Evolutionary conservation across 257 asterid species (phyloP), one percentile per base, ranked within the genome.

Genomic region (Catharanthus roseus): DNA sequence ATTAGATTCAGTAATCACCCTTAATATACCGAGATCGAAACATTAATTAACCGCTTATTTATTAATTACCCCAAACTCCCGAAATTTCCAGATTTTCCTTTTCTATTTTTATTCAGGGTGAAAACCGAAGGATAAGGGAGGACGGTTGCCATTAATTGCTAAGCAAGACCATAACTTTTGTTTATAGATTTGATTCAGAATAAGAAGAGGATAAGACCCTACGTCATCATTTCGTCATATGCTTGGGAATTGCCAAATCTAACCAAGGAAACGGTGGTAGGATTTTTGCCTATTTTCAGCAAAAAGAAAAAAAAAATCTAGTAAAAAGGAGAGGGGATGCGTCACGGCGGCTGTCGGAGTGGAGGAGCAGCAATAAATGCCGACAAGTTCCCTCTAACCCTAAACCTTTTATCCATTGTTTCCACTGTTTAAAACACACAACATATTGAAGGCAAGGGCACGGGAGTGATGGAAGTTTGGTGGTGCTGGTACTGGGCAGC

Each of bases 341-440:
- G 75, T 63, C 50, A 69, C 1, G 36, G 29, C 28, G 75, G 82
- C 60, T n/a, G 77, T 73, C 61, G 77, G 42, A 29, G 78, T 72
- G 69, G 44, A 47, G 69, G 29, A 68, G 82, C 74, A 26, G 72
- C 74, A 71, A 73, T 65, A 69, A 71, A 70, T 73, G 70, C 75
- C 84, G 82, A 77, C 82, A 77, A 70, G 77, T 73, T 73, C 73
- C 78, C 81, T 49, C 44, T 38, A 70, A 57, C 71, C 76, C 76
- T 65, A 72, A 65, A 47, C 53, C 67, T 54, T 47, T 72, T 38
- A 45, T 44, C 60, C 74, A 42, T 54, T 71, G 80, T 71, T 77
- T 74, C 77, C 75, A 54, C 57, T 47, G 60, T 34, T 41, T 74
- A 57, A 71, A 80, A 33, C 82, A 74, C n/a, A n/a, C n/a, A n/a